Evolutionary conservation across 768 basidiomycete genomes (phyloP), one percentile per base, ranked within the genome.

Genomic region (Chalciporus pseudorubinellus): DNA sequence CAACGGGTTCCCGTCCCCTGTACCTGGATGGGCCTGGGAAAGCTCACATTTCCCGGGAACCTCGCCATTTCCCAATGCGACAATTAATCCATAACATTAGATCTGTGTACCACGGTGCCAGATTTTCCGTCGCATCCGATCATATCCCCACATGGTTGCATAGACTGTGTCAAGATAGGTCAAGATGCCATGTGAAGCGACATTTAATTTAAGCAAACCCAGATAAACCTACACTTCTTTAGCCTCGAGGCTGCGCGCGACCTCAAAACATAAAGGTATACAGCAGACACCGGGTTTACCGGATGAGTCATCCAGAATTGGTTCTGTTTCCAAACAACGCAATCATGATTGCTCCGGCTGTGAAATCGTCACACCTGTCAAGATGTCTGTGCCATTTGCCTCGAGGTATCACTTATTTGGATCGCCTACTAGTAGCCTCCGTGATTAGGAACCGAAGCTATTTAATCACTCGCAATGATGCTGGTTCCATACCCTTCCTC

Each of bases 401-500:
- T 44, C 12, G n/a, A 9, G 36, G n/a, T n/a, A n/a, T n/a, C n/a
- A n/a, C n/a, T n/a, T 19, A 3, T 44, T 58, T 55, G 36, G 16
- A 45, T 60, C 33, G 44, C 48, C 49, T 54, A 13, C 24, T 7
- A 24, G 5, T 7, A 24, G 5, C 26, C 26, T 26, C 26, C 26
- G 26, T 41, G 42, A 48, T 55, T 53, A 47, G 55, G n/a, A 34
- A 9, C 31, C 36, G 24, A 5, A 51, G 50, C 34, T 69, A 66
- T 66, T 56, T 59, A 67, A 60, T 53, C 42, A 2, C 39, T 18
- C 43, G 40, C 9, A 2, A 33, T 50, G 40, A n/a, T 31, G 7
- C 16, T 26, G 12, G 7, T 9, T 34, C 22, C 19, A 16, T 8
- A 16, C 39, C 29, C 51, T 29, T 40, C 39, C 20, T 21, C 19